phyloP scores from a whole-genome alignment of 352 stramenopile species.

The Poterioochromonas sp. region DNA sequence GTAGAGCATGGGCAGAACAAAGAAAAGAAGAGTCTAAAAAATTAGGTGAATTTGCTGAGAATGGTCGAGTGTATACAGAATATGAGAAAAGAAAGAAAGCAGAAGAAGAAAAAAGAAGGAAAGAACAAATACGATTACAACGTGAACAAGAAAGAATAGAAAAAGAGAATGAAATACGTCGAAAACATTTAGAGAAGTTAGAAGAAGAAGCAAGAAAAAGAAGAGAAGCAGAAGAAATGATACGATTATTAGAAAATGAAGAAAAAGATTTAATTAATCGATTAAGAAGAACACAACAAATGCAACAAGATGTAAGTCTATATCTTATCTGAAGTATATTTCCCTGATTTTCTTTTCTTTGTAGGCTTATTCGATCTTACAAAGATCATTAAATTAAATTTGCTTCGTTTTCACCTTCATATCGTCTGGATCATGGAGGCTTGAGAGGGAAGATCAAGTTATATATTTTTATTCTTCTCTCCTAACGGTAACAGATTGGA shows the following conservation, averaged over 20 bases:
- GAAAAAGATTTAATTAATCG: background rate
- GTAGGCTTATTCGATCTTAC: too few species aligned
- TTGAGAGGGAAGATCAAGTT: too few species aligned
- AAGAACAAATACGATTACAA: background rate
- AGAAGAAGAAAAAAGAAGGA: background rate
- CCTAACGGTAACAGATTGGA: too few species aligned
- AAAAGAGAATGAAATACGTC: background rate
- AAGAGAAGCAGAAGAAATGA: slow-evolving; percentile 1
- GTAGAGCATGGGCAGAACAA: background rate
- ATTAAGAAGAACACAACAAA: slow-evolving; percentile 7
- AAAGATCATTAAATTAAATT: too few species aligned
- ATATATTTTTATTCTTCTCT: too few species aligned
- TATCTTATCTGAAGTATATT: background rate
- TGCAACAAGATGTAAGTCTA: slow-evolving; percentile 20
- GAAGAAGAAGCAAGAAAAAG: background rate
- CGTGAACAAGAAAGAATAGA: background rate
- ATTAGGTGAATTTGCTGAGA: background rate
- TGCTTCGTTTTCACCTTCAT: too few species aligned
- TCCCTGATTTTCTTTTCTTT: background rate
- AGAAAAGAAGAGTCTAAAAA: background rate
- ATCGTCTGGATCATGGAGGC: too few species aligned
- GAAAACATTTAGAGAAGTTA: background rate
- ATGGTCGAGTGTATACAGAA: background rate
- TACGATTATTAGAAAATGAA: slow-evolving; percentile 4
- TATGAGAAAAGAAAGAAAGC: slow-evolving; percentile 5